A percentile compares a stretch with the other conserved stretches of the same genome.
phyloP scores from a whole-genome alignment of 2,329 filamentous ascomycete genomes.

The Alternaria burnsii region DNA sequence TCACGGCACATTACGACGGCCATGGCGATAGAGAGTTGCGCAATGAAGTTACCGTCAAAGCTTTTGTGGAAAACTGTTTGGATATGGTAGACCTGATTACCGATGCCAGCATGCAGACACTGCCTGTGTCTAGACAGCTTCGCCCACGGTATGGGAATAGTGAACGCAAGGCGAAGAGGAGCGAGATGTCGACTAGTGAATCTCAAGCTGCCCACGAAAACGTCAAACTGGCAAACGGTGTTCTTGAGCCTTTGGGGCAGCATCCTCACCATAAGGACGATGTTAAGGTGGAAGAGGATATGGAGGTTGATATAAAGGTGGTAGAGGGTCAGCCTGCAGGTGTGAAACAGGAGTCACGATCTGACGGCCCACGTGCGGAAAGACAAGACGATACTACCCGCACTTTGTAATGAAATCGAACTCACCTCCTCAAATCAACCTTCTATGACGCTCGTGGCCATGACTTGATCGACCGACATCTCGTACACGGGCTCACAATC shows the following conservation, averaged over 20 bases:
- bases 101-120: slow-evolving; percentile 25
- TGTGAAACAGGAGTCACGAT: not conserved
- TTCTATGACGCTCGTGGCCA: not conserved
- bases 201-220: not conserved
- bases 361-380: not conserved
- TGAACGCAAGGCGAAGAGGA: slow-evolving; percentile 21
- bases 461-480: not conserved
- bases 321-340: not conserved
- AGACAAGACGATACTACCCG: not conserved
- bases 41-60: slow-evolving; percentile 17
- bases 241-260: not conserved
- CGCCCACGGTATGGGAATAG: slow-evolving; percentile 25
- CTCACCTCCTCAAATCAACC: not conserved
- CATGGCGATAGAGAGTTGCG: slow-evolving; percentile 9
- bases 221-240: not conserved
- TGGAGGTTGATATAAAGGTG: not conserved
- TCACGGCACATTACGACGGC: slow-evolving; percentile 28
- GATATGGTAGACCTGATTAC: slow-evolving; percentile 33
- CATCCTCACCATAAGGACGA: not conserved
- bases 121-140: slow-evolving; percentile 19
- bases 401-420: not conserved
- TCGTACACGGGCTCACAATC: not conserved
- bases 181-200: not conserved
- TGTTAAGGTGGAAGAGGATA: not conserved
- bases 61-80: slow-evolving; percentile 32